Conservation (phyloP, 225 moss, liverwort and hornwort species). For the Bryum argenteum region DNA sequence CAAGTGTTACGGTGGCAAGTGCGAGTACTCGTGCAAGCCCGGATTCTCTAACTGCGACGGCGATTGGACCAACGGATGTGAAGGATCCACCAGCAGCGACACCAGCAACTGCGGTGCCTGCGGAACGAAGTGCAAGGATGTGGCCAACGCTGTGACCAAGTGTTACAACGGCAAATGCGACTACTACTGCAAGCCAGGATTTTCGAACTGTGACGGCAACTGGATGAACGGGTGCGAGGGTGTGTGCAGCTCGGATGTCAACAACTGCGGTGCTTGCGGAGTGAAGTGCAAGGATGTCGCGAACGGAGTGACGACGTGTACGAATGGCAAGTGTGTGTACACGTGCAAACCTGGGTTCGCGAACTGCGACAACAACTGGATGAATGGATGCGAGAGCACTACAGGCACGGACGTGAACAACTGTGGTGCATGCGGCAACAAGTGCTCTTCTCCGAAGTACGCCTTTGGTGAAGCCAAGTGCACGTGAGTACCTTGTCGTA, state of each 20-base stretch:
- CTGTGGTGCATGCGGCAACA: no score
- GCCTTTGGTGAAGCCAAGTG: no score
- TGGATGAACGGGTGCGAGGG: conserved; percentile 9
- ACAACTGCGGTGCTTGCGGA: background rate
- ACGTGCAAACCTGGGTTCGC: no score
- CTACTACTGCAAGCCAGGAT: background rate
- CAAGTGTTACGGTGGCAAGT: background rate
- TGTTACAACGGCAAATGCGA: background rate
- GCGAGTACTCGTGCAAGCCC: background rate
- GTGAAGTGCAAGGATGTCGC: background rate
- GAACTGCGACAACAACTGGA: no score
- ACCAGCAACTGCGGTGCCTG: conserved; percentile 5
- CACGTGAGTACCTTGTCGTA: no score
- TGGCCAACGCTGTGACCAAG: background rate
- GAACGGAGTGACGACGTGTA: no score
- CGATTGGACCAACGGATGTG: conserved; percentile 17
- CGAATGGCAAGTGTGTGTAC: no score
- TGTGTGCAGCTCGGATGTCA: background rate
- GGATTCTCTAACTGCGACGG: conserved; percentile 4
- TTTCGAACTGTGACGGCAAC: background rate
- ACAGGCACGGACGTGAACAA: no score
- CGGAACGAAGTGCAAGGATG: background rate
- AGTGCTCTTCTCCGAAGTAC: no score
- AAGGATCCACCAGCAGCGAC: background rate
- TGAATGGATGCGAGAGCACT: no score